Conservation (phyloP, 192 early-diverging fungal species). For the Powellomyces hirtus region DNA sequence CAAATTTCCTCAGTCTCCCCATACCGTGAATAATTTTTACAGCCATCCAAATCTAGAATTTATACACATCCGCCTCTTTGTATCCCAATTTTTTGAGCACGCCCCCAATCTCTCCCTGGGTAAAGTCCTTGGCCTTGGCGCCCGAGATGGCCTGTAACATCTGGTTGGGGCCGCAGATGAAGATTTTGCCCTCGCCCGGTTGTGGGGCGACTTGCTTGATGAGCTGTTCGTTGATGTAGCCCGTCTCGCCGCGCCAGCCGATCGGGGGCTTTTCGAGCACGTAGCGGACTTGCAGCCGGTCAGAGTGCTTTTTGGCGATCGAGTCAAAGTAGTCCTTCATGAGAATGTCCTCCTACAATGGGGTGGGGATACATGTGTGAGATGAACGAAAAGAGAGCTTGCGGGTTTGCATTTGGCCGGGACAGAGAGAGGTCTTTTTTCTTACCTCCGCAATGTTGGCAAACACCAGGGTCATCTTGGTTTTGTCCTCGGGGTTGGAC, state of each 20-base stretch:
- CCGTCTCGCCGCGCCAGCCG: constrained; percentile 70
- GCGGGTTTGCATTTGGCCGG: neutral
- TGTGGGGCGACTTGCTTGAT: constrained; percentile 67
- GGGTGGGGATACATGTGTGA: neutral
- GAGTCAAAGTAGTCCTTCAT: constrained; percentile 63
- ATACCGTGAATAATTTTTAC: too few species aligned
- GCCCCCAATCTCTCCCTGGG: constrained; percentile 48
- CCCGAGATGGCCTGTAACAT: constrained; percentile 60
- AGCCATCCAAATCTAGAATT: constrained; percentile 44
- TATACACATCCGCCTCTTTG: constrained; percentile 36
- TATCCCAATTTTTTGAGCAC: constrained; percentile 46
- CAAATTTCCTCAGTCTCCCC: too few species aligned
- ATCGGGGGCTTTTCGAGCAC: constrained; percentile 55
- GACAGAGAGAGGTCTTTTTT: neutral
- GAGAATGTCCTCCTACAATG: constrained; percentile 60
- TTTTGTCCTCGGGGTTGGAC: constrained; percentile 61
- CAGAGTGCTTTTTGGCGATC: constrained; percentile 53
- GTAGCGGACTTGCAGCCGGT: constrained; percentile 67
- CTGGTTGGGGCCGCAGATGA: constrained; percentile 59
- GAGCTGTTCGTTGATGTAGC: constrained; percentile 72
- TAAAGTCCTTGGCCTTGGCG: constrained; percentile 73
- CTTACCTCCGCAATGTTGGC: constrained; percentile 60
- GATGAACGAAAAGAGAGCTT: neutral
- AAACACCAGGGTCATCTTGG: constrained; percentile 70
- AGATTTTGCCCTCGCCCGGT: constrained; percentile 52